Percentiles rank a stretch among this genome's conserved stretches.
These are phyloP conservation scores for Aspergillus clavatus DNA, from an alignment of 2,329 filamentous ascomycete genomes.

Conservation along the genomic window DNA sequence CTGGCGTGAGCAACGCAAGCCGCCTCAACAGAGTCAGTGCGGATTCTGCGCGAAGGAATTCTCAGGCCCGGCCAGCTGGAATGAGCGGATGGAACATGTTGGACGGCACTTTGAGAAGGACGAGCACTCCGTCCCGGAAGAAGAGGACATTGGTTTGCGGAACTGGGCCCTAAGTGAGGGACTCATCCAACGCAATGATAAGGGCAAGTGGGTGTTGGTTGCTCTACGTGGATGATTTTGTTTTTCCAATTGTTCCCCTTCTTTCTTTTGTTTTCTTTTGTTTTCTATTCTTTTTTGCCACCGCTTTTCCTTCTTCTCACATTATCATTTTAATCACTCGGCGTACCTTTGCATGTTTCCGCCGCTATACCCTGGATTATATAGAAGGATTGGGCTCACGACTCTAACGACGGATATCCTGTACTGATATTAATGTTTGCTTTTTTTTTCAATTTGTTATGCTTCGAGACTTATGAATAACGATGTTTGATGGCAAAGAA, in stretches of 20 bases:
- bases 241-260: neutral
- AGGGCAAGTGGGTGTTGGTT: slow-evolving; percentile 20
- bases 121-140: slow-evolving; percentile 25
- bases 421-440: neutral
- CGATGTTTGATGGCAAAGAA: too few relatives aligned
- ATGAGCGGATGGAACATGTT: slow-evolving; percentile 81
- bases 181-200: slow-evolving; percentile 19
- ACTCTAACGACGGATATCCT: neutral
- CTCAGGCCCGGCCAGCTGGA: slow-evolving; percentile 63
- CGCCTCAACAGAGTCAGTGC: slow-evolving; percentile 60
- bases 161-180: slow-evolving; percentile 39
- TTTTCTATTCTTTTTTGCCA: neutral
- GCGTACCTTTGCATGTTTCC: neutral
- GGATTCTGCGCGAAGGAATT: slow-evolving; percentile 58
- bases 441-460: neutral
- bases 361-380: neutral
- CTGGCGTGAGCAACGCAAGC: slow-evolving; percentile 53
- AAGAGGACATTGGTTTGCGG: slow-evolving; percentile 38
- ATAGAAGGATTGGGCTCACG: neutral
- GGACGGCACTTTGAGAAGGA: slow-evolving; percentile 71
- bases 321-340: too few relatives aligned
- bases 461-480: too few relatives aligned
- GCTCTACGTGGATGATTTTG: slow-evolving; percentile 10
- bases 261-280: slow-evolving; percentile 24
- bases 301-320: too few relatives aligned